phyloP scores from a whole-genome alignment of 73 alveolate species.

The Paramecium biaurelia region DNA sequence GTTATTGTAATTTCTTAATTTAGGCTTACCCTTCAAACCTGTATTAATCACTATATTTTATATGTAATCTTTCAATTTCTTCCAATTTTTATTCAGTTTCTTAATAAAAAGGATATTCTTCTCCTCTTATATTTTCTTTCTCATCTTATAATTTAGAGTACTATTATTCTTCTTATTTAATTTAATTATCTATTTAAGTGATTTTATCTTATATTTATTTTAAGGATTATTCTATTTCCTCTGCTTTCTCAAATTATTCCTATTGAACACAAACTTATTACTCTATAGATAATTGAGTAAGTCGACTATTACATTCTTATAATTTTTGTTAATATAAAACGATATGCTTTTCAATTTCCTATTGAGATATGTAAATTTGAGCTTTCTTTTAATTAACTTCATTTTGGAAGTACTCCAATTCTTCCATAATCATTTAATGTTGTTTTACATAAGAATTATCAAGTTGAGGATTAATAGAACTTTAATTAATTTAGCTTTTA shows the following conservation, averaged over 20 bases:
- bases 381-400: slow-evolving; percentile 10
- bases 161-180: not conserved
- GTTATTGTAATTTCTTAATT: slow-evolving; percentile 4
- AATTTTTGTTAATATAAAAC: not conserved
- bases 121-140: slow-evolving; percentile 38
- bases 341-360: not conserved
- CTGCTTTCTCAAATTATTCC: slow-evolving; percentile 38
- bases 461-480: not conserved
- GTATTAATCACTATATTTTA: slow-evolving; percentile 10
- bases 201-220: not conserved
- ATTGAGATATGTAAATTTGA: not conserved
- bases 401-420: not conserved
- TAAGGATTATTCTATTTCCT: slow-evolving; percentile 19
- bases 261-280: not conserved
- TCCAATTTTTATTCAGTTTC: slow-evolving; percentile 29
- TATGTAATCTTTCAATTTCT: slow-evolving; percentile 1
- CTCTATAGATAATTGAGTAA: not conserved
- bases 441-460: slow-evolving; percentile 27
- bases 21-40: not conserved
- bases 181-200: not conserved
- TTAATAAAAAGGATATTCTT: slow-evolving; percentile 39
- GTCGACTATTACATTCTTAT: not conserved
- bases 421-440: slow-evolving; percentile 38
- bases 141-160: slow-evolving; percentile 1
- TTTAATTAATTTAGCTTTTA: not conserved